These are phyloP conservation scores for Dipteronia dyeriana DNA, from an alignment of 345 rosid species.

Conservation along the genomic window DNA sequence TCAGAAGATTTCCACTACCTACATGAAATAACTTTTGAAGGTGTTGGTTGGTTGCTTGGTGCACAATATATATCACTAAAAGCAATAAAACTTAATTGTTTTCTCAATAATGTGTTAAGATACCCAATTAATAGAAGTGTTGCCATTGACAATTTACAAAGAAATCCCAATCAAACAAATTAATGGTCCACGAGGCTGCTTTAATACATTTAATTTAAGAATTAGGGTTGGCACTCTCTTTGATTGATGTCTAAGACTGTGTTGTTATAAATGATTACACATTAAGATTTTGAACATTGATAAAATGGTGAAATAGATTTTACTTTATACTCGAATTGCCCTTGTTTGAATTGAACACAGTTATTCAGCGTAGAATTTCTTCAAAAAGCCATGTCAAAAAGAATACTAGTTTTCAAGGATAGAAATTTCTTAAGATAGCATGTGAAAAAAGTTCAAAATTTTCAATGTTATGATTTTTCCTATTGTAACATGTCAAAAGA, in stretches of 20 bases:
- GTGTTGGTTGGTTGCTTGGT: conserved; percentile 6
- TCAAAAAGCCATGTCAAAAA: not conserved
- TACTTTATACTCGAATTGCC: not conserved
- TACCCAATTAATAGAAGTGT: not conserved
- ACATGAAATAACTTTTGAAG: not conserved
- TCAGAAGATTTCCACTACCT: conserved; percentile 32
- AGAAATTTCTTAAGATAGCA: not conserved
- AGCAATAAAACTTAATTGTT: not conserved
- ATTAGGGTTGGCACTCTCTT: not conserved
- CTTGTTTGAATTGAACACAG: not conserved
- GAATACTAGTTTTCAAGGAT: not conserved
- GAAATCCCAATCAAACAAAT: not conserved
- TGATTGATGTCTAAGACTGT: not conserved
- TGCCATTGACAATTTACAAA: not conserved
- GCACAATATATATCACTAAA: not conserved
- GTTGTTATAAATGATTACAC: not conserved
- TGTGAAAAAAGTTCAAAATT: not conserved
- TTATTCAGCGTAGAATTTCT: not conserved
- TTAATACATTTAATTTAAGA: not conserved
- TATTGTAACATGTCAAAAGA: not conserved
- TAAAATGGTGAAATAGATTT: not conserved
- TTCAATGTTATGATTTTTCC: not conserved
- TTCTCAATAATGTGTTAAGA: not conserved
- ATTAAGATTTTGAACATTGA: conserved; percentile 6
- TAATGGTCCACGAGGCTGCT: not conserved